Evolutionary conservation across 2,329 filamentous ascomycete species (phyloP).

Genomic region (Endoconidiophora polonica): DNA sequence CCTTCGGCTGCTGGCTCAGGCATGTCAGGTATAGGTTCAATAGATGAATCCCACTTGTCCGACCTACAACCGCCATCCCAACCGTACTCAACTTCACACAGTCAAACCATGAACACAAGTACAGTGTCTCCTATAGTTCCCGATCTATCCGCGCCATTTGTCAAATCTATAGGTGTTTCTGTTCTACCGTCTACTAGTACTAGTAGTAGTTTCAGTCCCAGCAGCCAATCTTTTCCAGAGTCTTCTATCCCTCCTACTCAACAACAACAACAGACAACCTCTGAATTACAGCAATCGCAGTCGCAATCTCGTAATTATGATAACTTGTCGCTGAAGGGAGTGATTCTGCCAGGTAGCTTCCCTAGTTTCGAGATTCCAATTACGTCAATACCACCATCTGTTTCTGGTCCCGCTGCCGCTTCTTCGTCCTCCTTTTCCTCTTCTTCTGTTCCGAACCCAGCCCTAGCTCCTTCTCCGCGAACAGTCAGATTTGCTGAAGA

Average conservation of each 20-base stretch:
- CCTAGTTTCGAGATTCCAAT: conserved; percentile 24
- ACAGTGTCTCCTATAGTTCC: too few relatives aligned
- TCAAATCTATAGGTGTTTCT: too few relatives aligned
- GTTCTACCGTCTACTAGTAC: too few relatives aligned
- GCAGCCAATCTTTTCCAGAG: too few relatives aligned
- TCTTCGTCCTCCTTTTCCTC: not conserved
- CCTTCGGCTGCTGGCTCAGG: conserved; percentile 12
- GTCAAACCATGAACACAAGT: too few relatives aligned
- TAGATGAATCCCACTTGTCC: conserved; percentile 3
- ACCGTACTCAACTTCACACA: not conserved
- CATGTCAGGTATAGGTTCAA: conserved; percentile 4
- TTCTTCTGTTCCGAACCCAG: not conserved
- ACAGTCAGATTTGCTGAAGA: conserved; percentile 23
- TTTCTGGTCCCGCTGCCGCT: too few relatives aligned
- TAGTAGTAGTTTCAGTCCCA: too few relatives aligned
- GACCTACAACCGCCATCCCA: too few relatives aligned
- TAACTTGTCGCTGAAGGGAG: conserved; percentile 15
- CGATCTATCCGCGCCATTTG: too few relatives aligned
- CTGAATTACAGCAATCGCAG: conserved; percentile 13
- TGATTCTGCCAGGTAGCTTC: conserved; percentile 43
- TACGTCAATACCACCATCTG: not conserved
- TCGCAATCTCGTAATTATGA: conserved; percentile 18
- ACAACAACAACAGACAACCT: too few relatives aligned
- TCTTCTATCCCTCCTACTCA: too few relatives aligned
- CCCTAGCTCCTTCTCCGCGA: not conserved